A percentile compares a stretch with the other conserved stretches of the same genome.
These are phyloP conservation scores for Aristolochia californica DNA, from an alignment of 164 flowering plant species.

Conservation along the genomic window DNA sequence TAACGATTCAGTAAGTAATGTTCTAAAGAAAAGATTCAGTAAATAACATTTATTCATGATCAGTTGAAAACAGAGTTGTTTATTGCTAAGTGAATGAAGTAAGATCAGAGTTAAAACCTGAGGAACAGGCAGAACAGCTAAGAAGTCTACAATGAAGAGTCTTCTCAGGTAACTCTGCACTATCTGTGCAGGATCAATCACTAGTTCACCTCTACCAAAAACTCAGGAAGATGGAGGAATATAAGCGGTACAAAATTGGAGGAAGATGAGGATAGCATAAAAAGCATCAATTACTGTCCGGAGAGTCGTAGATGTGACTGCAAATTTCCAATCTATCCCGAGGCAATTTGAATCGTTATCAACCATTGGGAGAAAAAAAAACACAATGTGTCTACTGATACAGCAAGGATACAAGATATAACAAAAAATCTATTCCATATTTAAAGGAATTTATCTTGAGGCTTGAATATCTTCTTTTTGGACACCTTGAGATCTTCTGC, in stretches of 20 bases:
- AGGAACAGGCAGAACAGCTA: slow-evolving; percentile 92
- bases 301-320: slow-evolving; percentile 49
- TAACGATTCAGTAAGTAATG: too few relatives aligned
- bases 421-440: slow-evolving; percentile 84
- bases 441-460: slow-evolving; percentile 77
- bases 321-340: slow-evolving; percentile 46
- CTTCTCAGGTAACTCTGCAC: slow-evolving; percentile 64
- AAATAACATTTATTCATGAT: too few relatives aligned
- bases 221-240: slow-evolving; percentile 91
- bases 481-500: slow-evolving; percentile 81
- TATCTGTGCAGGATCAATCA: slow-evolving; percentile 55
- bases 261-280: slow-evolving; percentile 62
- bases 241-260: slow-evolving; percentile 81
- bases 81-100: not conserved
- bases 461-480: slow-evolving; percentile 73
- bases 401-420: slow-evolving; percentile 65
- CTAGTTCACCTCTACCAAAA: slow-evolving; percentile 87
- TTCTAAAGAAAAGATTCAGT: too few relatives aligned
- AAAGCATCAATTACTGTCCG: slow-evolving; percentile 75
- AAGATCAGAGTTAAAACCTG: slow-evolving; percentile 36
- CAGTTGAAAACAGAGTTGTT: too few relatives aligned
- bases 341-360: slow-evolving; percentile 43
- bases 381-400: slow-evolving; percentile 77
- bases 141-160: slow-evolving; percentile 69
- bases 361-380: slow-evolving; percentile 72